Percentiles rank a stretch among this genome's conserved stretches.
Evolutionary conservation across 306 rosid genomes (phyloP).

Genomic region (Leucaena leucocephala): DNA sequence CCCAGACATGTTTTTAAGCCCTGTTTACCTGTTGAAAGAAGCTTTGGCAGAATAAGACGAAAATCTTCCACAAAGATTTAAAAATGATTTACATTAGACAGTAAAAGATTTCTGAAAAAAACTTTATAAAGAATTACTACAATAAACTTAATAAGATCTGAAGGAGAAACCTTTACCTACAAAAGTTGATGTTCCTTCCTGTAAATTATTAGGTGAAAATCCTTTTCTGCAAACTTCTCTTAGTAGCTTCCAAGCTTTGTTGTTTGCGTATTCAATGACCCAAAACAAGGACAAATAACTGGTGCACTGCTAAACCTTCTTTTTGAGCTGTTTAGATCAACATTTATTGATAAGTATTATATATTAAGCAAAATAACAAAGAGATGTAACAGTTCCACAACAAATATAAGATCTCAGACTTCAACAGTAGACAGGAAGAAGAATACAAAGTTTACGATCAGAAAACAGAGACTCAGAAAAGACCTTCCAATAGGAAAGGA

Average conservation of each 20-base stretch:
- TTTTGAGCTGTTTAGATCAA: conserved; percentile 59
- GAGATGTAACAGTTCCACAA: conserved; percentile 18
- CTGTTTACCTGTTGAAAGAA: conserved; percentile 29
- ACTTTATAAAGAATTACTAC: conserved; percentile 26
- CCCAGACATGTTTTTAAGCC: conserved; percentile 64
- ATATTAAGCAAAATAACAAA: conserved; percentile 27
- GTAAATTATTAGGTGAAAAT: conserved; percentile 34
- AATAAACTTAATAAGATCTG: conserved; percentile 15
- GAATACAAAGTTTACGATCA: conserved; percentile 1
- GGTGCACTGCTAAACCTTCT: conserved; percentile 54
- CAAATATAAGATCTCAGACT: background rate
- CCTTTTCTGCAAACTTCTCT: conserved; percentile 35
- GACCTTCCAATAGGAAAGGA: too few species aligned
- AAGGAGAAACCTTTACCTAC: conserved; percentile 32
- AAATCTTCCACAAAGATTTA: conserved; percentile 33
- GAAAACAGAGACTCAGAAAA: conserved; percentile 15
- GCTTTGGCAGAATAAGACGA: conserved; percentile 18
- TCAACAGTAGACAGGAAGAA: background rate
- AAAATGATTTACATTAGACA: conserved; percentile 40
- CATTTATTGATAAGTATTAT: conserved; percentile 21
- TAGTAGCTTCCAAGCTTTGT: conserved; percentile 34
- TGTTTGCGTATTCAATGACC: conserved; percentile 22
- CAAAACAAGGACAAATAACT: conserved; percentile 25
- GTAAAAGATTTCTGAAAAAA: conserved; percentile 15
- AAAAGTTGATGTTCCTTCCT: conserved; percentile 28